Base-by-base conservation (phyloP, 139 green algal genomes). In the Monoraphidium neglectum region DNA sequence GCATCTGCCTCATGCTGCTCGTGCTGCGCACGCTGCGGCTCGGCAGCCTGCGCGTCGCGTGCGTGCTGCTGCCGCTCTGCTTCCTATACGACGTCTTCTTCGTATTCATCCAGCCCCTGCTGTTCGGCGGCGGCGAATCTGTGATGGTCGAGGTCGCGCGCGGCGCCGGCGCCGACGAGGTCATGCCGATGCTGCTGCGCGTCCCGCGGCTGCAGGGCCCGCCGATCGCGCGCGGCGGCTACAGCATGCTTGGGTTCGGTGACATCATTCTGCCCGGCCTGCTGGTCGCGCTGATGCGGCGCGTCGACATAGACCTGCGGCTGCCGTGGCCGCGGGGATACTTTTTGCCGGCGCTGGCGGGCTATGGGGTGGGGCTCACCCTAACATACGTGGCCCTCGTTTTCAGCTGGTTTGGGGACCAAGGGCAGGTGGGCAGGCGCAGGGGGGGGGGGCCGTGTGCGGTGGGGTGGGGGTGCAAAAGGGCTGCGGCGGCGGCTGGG, bases 91-190 rank as follows among this genome's bases (percentile, higher is more conserved):
- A 92, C 70, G 83, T 98, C 26, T 98, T 97, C 78, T 98, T 90
- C 92, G 95, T 98, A 23, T 99, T 98, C 88, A 73, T 99, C 30
- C 90, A 95, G 81, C 95, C 95, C 4, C 38, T 90, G 33, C 70
- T 98, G 5, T 87, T 77, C 13, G 88, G 91, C n/a, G 70, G 86
- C n/a, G 84, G 90, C 0, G 51, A 88, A 30, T 92, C 78, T 59
- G 95, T 98, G n/a, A 98, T 98, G 94, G 85, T 98, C 1, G 69
- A 87, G 47, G 90, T 94, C 65, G 64, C 79, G 5, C 67, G 43
- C 5, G 71, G 81, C 3, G 77, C 32, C 3, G 68, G 46, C 0
- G 32, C 33, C 21, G 76, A 81, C 26, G 84, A 87, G 78, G 72
- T 66, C 38, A 72, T 98, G 62, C 95, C 95, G 24, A 96, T 98